phyloP scores from a whole-genome alignment of 495 filamentous ascomycete genomes.

The Mycothermus thermophilus region DNA sequence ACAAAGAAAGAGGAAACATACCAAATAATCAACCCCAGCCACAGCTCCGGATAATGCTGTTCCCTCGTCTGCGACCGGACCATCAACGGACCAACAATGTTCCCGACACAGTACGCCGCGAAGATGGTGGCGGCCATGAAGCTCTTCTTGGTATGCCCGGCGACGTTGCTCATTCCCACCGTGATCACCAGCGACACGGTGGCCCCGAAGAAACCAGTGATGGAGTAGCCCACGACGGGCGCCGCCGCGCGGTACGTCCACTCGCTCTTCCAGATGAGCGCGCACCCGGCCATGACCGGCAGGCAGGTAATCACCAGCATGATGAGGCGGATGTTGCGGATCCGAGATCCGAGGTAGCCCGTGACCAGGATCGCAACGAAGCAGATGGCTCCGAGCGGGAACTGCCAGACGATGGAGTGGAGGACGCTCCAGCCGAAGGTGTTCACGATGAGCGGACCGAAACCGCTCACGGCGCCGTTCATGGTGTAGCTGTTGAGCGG shows the following conservation, averaged over 20 bases:
- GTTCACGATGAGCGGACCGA: conserved; percentile 59
- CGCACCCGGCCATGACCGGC: conserved; percentile 58
- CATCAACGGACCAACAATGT: conserved; percentile 59
- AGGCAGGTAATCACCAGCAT: conserved; percentile 50
- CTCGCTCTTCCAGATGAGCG: conserved; percentile 57
- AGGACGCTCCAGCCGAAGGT: conserved; percentile 57
- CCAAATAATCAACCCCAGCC: conserved; percentile 59
- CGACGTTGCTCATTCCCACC: conserved; percentile 57
- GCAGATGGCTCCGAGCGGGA: conserved; percentile 52
- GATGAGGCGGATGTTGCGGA: conserved; percentile 51
- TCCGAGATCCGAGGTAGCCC: conserved; percentile 44
- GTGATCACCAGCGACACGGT: conserved; percentile 53
- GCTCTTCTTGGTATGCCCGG: conserved; percentile 66
- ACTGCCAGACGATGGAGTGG: conserved; percentile 57
- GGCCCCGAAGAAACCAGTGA: conserved; percentile 57
- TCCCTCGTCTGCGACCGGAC: conserved; percentile 45
- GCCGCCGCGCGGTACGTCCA: conserved; percentile 50
- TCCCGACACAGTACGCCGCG: conserved; percentile 58
- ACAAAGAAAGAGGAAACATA: conserved; percentile 20
- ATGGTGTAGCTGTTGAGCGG: conserved; percentile 40
- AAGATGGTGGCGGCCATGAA: conserved; percentile 60
- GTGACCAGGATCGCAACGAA: conserved; percentile 50
- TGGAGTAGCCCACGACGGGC: conserved; percentile 53
- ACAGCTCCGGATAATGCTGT: conserved; percentile 56
- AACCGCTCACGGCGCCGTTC: conserved; percentile 64